phyloP scores from a whole-genome alignment of 2,329 filamentous ascomycete genomes.

The Dothideomycetidae sp. region DNA sequence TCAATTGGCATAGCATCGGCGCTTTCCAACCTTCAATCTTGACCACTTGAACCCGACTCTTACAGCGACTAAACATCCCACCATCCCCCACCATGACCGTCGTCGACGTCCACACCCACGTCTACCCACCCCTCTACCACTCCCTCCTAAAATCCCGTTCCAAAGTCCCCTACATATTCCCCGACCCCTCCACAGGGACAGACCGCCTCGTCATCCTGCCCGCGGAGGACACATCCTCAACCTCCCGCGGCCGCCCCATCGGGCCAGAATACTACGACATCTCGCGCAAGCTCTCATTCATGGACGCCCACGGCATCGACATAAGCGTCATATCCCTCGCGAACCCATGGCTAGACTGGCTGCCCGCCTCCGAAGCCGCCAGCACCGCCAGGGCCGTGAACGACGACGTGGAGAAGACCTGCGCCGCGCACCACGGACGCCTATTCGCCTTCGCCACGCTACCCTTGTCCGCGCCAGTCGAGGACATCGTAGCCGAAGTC shows the following conservation, averaged over 20 bases:
- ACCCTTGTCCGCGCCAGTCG: slow-evolving; percentile 53
- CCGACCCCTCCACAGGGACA: slow-evolving; percentile 28
- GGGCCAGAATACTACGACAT: slow-evolving; percentile 74
- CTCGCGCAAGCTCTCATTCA: slow-evolving; percentile 67
- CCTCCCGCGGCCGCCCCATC: slow-evolving; percentile 60
- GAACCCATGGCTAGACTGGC: slow-evolving; percentile 88
- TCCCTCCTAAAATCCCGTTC: slow-evolving; percentile 41
- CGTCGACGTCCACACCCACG: slow-evolving; percentile 49
- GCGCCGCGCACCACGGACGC: slow-evolving; percentile 48
- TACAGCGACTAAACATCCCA: too few species aligned
- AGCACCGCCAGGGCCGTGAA: slow-evolving; percentile 56
- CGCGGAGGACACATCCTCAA: slow-evolving; percentile 27
- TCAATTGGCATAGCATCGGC: too few species aligned
- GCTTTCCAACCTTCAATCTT: too few species aligned
- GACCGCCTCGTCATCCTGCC: slow-evolving; percentile 55
- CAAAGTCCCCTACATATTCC: slow-evolving; percentile 59
- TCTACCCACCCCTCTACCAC: slow-evolving; percentile 48
- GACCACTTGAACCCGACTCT: too few species aligned
- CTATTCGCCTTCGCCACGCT: slow-evolving; percentile 75
- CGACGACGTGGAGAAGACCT: slow-evolving; percentile 60
- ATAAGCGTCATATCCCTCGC: slow-evolving; percentile 77
- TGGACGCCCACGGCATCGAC: slow-evolving; percentile 70
- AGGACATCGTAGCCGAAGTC: slow-evolving; percentile 52
- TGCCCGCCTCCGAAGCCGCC: slow-evolving; percentile 47
- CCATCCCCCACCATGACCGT: slow-evolving; percentile 24